Evolutionary conservation across 2,329 filamentous ascomycete species (phyloP), one percentile per base, ranked within the genome.

Genomic region (Penicillium sp.): DNA sequence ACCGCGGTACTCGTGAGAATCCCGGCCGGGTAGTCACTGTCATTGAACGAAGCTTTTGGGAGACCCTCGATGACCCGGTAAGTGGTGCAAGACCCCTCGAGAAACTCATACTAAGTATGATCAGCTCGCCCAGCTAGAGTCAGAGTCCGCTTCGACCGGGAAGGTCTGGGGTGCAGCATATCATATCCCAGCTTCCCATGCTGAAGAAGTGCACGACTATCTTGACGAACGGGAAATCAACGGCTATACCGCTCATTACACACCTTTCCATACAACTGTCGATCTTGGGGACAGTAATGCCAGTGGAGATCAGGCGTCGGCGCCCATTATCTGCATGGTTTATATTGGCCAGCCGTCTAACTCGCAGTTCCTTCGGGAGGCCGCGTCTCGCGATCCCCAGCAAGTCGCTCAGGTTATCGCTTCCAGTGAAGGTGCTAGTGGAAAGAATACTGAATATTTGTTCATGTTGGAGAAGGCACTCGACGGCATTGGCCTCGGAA

Each of bases 171-270:
- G 94, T 54, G 89, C 90, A 14, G 94, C 93, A 59, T 95, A 97
- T 77, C 89, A 93, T 68, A 93, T 96, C 73, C 80, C 82, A 27
- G 74, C 86, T 6, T 79, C 83, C 2, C 83, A 86, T 61, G 91
- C 95, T 21, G 81, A 85, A 56, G 88, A 93, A 75, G 93, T 97
- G 4, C 88, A 90, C 63, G 83, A 87, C 54, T 97, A 97, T 72
- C 89, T 99, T 45, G 92, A 97, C 73, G 93, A 97, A 61, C 88
- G 94, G 43, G 94, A 99, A 75, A 96, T 97, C 69, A 96, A 97
- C 76, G 94, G 94, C 24, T 99, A 99, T 75, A 90, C 87, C 50
- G 95, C 96, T 62, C 92, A 97, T 74, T 90, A 92, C 73, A 90
- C 92, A 27, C 85, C 88, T 0, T 97, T 97, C 72, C 80, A 92